A percentile compares a stretch with the other conserved stretches of the same genome.
Evolutionary conservation across 371 early-diverging fungal species (phyloP).

Genomic region (Saksenaea oblongispora): DNA sequence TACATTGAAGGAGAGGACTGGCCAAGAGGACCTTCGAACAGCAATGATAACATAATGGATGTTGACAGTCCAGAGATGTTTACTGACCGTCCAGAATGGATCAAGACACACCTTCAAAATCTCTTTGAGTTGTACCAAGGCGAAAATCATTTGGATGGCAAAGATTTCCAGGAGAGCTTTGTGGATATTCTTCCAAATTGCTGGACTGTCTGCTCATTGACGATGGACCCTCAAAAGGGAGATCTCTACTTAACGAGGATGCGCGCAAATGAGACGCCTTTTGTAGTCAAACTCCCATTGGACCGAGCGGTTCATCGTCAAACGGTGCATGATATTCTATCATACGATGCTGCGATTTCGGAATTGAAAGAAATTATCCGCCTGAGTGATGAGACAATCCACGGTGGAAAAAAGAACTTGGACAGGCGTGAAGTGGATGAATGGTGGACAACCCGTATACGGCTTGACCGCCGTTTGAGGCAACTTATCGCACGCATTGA

Average conservation of each 20-base stretch:
- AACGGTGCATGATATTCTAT: constrained; percentile 33
- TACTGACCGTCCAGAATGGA: constrained; percentile 10
- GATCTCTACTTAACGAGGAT: constrained; percentile 70
- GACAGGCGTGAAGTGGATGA: constrained; percentile 60
- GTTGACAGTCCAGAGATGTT: constrained; percentile 14
- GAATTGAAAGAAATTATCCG: constrained; percentile 62
- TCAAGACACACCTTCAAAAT: constrained; percentile 29
- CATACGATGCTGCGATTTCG: constrained; percentile 37
- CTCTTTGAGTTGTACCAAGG: constrained; percentile 38
- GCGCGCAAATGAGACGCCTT: constrained; percentile 47
- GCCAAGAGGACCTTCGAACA: constrained; percentile 19
- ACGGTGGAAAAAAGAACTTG: constrained; percentile 26
- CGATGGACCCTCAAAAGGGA: constrained; percentile 64
- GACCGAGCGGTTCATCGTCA: constrained; percentile 53
- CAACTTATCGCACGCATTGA: constrained; percentile 66
- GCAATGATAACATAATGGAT: constrained; percentile 7
- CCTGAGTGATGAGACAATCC: constrained; percentile 57
- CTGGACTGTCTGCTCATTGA: constrained; percentile 77
- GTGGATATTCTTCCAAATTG: constrained; percentile 57
- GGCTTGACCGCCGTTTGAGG: constrained; percentile 68
- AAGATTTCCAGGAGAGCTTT: constrained; percentile 49
- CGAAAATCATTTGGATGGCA: constrained; percentile 32
- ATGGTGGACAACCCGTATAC: constrained; percentile 81
- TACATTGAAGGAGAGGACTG: constrained; percentile 28
- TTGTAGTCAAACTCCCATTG: constrained; percentile 75